A percentile compares a stretch with the other conserved stretches of the same genome.
Evolutionary conservation across 345 rosid species (phyloP).

Genomic region (Anacardium occidentale): DNA sequence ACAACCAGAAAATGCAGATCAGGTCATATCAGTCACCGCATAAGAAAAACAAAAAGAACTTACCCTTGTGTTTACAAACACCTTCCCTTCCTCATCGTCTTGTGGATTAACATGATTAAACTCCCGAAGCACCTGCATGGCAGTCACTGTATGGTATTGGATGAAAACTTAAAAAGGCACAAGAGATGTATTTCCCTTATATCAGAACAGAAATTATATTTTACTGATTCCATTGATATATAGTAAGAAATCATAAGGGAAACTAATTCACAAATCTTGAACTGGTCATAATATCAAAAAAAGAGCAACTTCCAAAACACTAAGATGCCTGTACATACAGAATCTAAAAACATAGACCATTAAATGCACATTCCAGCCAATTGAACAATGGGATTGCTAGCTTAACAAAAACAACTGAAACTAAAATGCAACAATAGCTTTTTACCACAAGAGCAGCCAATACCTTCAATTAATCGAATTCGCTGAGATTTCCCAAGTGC

Average conservation of each 20-base stretch:
- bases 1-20: neutral
- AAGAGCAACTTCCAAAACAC: neutral
- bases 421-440: neutral
- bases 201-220: neutral
- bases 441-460: neutral
- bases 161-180: constrained; percentile 1
- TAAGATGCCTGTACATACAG: neutral
- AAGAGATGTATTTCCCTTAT: neutral
- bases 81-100: constrained; percentile 91
- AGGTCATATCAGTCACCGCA: neutral
- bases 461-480: neutral
- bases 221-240: neutral
- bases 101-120: constrained; percentile 98
- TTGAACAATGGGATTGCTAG: constrained; percentile 5
- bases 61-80: constrained; percentile 72
- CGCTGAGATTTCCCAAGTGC: neutral
- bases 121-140: constrained; percentile 78
- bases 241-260: neutral
- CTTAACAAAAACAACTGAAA: neutral
- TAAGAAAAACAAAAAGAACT: constrained; percentile 18
- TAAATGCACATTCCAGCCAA: neutral
- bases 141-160: constrained; percentile 16
- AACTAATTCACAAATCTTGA: constrained; percentile 5
- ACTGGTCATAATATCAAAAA: neutral
- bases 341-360: neutral